Evolutionary conservation across 768 basidiomycete genomes (phyloP), one percentile per base, ranked within the genome.

Genomic region (Leccinum uliginosum): DNA sequence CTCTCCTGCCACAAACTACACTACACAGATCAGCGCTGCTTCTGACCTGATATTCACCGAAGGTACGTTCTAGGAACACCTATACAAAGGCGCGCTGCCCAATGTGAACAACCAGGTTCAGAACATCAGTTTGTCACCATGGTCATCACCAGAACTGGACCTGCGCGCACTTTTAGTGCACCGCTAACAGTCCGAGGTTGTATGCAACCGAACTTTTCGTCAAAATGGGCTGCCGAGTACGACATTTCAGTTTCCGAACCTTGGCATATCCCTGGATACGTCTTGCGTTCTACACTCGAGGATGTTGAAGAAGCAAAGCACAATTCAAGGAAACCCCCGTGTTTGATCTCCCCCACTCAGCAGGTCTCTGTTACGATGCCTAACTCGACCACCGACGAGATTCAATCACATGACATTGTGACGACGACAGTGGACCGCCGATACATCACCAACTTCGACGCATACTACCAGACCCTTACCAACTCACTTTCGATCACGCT

Each of bases 381-480:
- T 5, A 23, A 43, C 4, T 26, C 38, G 8, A 53, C 53, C n/a
- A 1, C 24, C 6, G 29, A n/a, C 15, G 12, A 55, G 17, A 52
- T 43, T 10, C n/a, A 55, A 30, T 2, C 34, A 23, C 21, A 29
- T 6, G 30, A 48, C 15, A 52, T 43, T 14, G 40, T 51, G 45
- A 46, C 23, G 27, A 57, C 34, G 9, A 50, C 48, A 26, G 38
- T 55, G 6, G 23, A 47, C 10, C 49, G 19, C 10, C 30, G 34
- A 32, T 34, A 40, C 5, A 19, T 50, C 14, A 11, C 24, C 44
- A 19, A 50, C 51, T 55, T 55, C 10, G 53, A 55, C 10, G 30
- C 50, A 23, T 58, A 54, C 27, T 58, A 58, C 19, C 57, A 58
- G 40, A 54, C 27, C 6, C 0, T 54, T 21, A 7, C 40, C 6